A percentile compares a stretch with the other conserved stretches of the same genome.
phyloP scores from a whole-genome alignment of 2,329 filamentous ascomycete genomes.

The Pyrenophora seminiperda region DNA sequence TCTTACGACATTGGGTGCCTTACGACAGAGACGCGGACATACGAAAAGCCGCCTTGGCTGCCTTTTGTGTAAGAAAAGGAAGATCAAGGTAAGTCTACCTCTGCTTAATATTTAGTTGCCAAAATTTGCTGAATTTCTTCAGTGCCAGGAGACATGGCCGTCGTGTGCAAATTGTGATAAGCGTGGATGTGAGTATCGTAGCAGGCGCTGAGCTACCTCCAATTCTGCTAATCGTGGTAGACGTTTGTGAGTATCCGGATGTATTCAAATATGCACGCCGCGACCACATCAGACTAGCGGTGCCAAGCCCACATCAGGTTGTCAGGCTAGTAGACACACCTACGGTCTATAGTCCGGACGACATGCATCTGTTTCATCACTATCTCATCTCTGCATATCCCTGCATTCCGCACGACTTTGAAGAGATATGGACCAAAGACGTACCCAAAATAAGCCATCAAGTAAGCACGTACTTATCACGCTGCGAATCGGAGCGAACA shows the following conservation, averaged over 20 bases:
- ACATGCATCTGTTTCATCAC: constrained; percentile 61
- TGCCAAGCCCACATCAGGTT: constrained; percentile 15
- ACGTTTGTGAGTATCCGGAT: constrained; percentile 41
- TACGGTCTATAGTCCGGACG: constrained; percentile 48
- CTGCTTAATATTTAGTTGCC: background rate
- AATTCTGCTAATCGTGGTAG: constrained; percentile 3
- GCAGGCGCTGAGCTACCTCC: background rate
- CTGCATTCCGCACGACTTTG: constrained; percentile 19
- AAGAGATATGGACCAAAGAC: constrained; percentile 24
- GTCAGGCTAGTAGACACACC: constrained; percentile 25
- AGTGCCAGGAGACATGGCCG: constrained; percentile 49
- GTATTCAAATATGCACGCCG: constrained; percentile 22
- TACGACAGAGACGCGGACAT: constrained; percentile 50
- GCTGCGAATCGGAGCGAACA: background rate
- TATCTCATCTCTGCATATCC: constrained; percentile 54
- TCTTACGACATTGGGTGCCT: background rate
- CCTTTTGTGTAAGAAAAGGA: constrained; percentile 67
- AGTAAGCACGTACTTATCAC: constrained; percentile 7
- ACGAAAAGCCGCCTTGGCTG: constrained; percentile 73
- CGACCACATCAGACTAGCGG: constrained; percentile 18
- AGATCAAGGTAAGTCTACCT: constrained; percentile 65
- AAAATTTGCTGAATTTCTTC: background rate
- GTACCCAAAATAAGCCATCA: constrained; percentile 22
- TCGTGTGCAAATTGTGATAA: constrained; percentile 47
- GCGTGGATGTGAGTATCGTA: constrained; percentile 27